These are phyloP conservation scores for Xylariaceae sp. DNA, from an alignment of 2,329 filamentous ascomycete species.

Conservation along the genomic window DNA sequence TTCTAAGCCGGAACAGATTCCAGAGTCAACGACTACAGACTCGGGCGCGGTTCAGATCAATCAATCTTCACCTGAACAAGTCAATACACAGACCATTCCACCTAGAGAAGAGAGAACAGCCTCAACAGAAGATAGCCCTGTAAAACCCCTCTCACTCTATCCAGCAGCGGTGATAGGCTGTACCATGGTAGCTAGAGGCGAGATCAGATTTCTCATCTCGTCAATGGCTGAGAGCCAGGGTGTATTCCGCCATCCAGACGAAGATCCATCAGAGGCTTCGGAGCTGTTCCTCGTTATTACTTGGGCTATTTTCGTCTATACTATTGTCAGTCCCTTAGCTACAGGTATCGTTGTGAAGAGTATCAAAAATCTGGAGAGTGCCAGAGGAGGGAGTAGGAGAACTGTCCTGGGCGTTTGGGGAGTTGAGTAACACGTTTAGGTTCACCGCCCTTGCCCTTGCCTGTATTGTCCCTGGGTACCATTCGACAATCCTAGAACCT, in stretches of 20 bases:
- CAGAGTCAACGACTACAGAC: not conserved
- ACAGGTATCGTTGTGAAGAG: conserved; percentile 47
- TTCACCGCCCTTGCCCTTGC: too few species aligned
- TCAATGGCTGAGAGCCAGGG: conserved; percentile 59
- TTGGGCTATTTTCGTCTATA: conserved; percentile 57
- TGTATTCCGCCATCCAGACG: conserved; percentile 34
- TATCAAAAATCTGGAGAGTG: conserved; percentile 36
- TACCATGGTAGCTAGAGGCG: conserved; percentile 73
- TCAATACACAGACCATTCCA: not conserved
- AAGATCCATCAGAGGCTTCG: conserved; percentile 23
- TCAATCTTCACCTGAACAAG: not conserved
- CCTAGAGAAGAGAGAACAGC: not conserved
- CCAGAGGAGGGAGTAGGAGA: conserved; percentile 9
- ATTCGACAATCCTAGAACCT: too few species aligned
- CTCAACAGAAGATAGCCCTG: not conserved
- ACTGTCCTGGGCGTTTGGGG: conserved; percentile 31
- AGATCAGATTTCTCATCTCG: conserved; percentile 76
- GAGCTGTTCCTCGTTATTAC: conserved; percentile 52
- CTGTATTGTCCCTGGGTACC: too few species aligned
- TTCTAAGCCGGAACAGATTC: not conserved
- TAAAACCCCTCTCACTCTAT: conserved; percentile 61
- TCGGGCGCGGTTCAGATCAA: too few species aligned
- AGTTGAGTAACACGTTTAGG: conserved; percentile 5
- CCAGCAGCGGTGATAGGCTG: conserved; percentile 64
- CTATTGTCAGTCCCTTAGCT: conserved; percentile 48